Evolutionary conservation across 768 basidiomycete species (phyloP), one percentile per base, ranked within the genome.

Genomic region (Lactarius sanguifluus): DNA sequence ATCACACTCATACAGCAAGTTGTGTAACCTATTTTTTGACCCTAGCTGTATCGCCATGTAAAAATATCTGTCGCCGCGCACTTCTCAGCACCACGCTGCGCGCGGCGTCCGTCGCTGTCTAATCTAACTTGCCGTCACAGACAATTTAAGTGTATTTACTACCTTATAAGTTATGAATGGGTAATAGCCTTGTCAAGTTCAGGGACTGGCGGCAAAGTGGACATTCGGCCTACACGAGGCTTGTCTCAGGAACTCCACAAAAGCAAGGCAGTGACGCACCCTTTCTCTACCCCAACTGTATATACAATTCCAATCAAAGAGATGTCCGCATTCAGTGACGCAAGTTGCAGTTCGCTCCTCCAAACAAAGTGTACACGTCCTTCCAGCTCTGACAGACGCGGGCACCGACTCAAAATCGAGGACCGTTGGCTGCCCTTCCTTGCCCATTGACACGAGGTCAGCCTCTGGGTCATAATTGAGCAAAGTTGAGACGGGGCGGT

Each of bases 1-100:
- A 98, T 98, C 74, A 98, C 96, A n/a, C 85, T 96, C 62, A 96
- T 98, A 75, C 94, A 96, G 75, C 91, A 89, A 78, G 70, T 80
- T 34, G 75, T 74, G 73, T 79, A 71, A 74, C 40, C 28, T n/a
- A 40, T 64, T 13, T 23, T 23, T 23, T 15, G 38, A 54, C 28
- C 57, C 62, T 61, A 28, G 66, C 8, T 41, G 59, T 69, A 59
- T 60, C 64, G 62, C 64, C 64, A 23, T 70, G 61, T 72, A 59
- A 67, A 66, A 68, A 55, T 68, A 52, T 59, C 65, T 69, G 65
- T 62, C 59, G 36, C 38, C 69, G 34, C 65, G 34, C 59, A 47
- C 57, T 54, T 50, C 54, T 16, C 57, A 23, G 52, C 50, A 12
- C 28, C 57, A 52, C 50, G 50, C 30, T 62, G 18, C 57, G 62